Percentiles rank a stretch among this genome's conserved stretches.
Evolutionary conservation across 2,329 filamentous ascomycete genomes (phyloP).

Genomic region (Xylaria polymorpha): DNA sequence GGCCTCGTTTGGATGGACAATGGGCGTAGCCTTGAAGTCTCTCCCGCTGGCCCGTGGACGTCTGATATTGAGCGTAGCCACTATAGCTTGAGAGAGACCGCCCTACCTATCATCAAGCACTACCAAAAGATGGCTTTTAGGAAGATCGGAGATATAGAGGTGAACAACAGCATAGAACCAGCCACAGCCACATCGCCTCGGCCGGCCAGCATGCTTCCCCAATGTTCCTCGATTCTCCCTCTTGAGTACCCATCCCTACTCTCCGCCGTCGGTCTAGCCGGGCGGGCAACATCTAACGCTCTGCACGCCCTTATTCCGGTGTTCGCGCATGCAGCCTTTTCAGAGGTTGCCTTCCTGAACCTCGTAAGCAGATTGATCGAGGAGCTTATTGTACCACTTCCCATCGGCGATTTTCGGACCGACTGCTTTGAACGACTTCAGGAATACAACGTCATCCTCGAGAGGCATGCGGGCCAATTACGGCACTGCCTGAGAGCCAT

Average conservation of each 20-base stretch:
- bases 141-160: not conserved
- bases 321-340: slow-evolving; percentile 7
- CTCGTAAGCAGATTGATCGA: not conserved
- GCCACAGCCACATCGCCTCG: too few relatives aligned
- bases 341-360: not conserved
- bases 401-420: not conserved
- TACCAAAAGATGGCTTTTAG: slow-evolving; percentile 2
- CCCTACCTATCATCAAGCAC: not conserved
- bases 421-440: slow-evolving; percentile 1
- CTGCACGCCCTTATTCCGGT: not conserved
- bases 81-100: not conserved
- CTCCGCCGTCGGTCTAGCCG: not conserved
- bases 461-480: slow-evolving; percentile 5
- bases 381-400: not conserved
- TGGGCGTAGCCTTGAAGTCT: slow-evolving; percentile 2
- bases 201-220: not conserved
- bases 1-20: not conserved
- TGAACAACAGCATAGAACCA: not conserved
- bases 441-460: not conserved
- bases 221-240: not conserved
- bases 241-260: slow-evolving; percentile 1
- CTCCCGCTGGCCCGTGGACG: not conserved
- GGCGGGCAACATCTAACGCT: not conserved
- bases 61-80: not conserved
- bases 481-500: slow-evolving; percentile 1